phyloP scores from a whole-genome alignment of 441 rosid species.

The Adansonia madagascariensis region DNA sequence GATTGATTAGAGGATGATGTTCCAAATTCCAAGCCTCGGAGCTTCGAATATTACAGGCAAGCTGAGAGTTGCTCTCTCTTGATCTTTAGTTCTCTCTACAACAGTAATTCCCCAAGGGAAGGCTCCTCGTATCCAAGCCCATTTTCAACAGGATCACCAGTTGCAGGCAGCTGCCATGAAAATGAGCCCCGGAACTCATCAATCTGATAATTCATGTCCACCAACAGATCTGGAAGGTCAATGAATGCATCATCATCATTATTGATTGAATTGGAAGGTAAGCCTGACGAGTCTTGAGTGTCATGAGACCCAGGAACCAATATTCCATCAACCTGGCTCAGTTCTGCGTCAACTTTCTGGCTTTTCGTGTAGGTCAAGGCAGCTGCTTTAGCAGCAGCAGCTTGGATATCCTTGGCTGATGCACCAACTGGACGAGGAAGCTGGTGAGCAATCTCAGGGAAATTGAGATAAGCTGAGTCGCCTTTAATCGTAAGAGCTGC shows the following conservation, averaged over 20 bases:
- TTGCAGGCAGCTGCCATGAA: slow-evolving; percentile 40
- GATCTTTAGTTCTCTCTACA: neutral
- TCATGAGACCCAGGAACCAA: slow-evolving; percentile 40
- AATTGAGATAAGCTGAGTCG: slow-evolving; percentile 55
- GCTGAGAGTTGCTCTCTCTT: neutral
- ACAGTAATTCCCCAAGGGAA: neutral
- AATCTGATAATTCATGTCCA: slow-evolving; percentile 39
- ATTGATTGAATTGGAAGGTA: slow-evolving; percentile 15
- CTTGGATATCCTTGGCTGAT: slow-evolving; percentile 61
- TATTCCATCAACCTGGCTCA: slow-evolving; percentile 5
- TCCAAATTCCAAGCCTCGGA: no score
- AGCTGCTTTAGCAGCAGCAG: slow-evolving; percentile 60
- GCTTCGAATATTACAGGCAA: neutral
- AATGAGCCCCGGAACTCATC: slow-evolving; percentile 53
- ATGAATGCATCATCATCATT: slow-evolving; percentile 61
- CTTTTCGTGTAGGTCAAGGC: slow-evolving; percentile 32
- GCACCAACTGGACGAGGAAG: slow-evolving; percentile 57
- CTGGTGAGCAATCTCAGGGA: slow-evolving; percentile 53
- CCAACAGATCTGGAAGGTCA: slow-evolving; percentile 69
- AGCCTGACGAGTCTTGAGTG: slow-evolving; percentile 31
- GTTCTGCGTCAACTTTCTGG: slow-evolving; percentile 8
- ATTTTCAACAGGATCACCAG: slow-evolving; percentile 27
- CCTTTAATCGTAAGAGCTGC: slow-evolving; percentile 66
- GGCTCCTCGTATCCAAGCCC: slow-evolving; percentile 48
- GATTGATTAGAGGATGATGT: no score